Evolutionary conservation across 257 asterid genomes (phyloP).

Genomic region (Paraleonurus japonicus): DNA sequence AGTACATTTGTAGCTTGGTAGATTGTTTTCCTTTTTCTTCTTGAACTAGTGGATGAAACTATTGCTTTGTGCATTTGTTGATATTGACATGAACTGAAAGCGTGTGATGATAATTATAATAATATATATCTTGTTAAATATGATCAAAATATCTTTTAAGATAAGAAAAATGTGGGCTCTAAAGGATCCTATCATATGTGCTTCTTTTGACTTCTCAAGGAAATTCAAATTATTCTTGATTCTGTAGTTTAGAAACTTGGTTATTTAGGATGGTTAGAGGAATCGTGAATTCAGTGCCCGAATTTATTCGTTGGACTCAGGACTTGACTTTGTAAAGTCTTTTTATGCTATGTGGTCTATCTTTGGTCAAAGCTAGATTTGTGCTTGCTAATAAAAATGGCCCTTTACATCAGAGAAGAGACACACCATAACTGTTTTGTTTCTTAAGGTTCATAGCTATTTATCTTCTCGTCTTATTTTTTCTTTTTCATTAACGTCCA

Average conservation of each 20-base stretch:
- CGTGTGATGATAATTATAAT: not conserved
- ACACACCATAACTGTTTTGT: slow-evolving; percentile 8
- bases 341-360: not conserved
- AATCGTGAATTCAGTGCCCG: slow-evolving; percentile 24
- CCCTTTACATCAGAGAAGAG: slow-evolving; percentile 13
- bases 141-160: slow-evolving; percentile 20
- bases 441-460: not conserved
- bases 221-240: slow-evolving; percentile 37
- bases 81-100: slow-evolving; percentile 18
- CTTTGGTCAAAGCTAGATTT: slow-evolving; percentile 25
- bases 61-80: slow-evolving; percentile 27
- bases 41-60: slow-evolving; percentile 33
- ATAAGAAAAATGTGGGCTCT: slow-evolving; percentile 22
- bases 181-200: slow-evolving; percentile 5
- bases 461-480: not conserved
- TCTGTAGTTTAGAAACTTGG: slow-evolving; percentile 7
- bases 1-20: not conserved
- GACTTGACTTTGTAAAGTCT: slow-evolving; percentile 23
- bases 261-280: slow-evolving; percentile 8
- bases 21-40: slow-evolving; percentile 9
- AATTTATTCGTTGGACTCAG: slow-evolving; percentile 25
- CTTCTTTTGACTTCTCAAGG: slow-evolving; percentile 27
- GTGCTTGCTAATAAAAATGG: slow-evolving; percentile 21
- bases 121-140: slow-evolving; percentile 8
- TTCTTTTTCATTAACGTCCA: not conserved